Conservation (phyloP, 163 green algal species). For the Coccomyxa subellipsoidea region DNA sequence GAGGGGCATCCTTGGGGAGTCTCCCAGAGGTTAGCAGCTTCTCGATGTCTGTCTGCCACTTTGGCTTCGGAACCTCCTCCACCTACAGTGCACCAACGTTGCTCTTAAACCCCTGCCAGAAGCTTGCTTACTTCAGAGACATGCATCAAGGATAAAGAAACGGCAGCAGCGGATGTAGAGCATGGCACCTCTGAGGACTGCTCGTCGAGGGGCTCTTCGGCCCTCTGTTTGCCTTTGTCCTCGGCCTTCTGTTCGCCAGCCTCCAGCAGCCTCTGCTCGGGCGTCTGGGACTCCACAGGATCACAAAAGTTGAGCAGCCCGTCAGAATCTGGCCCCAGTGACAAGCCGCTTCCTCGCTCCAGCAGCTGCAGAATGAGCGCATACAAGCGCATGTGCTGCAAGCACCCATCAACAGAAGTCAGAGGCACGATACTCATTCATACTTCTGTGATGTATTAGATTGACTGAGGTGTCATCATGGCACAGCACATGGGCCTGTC, state of each 20-base stretch:
- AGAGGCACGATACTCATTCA: too few relatives aligned
- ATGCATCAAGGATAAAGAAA: too few relatives aligned
- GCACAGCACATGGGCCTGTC: too few relatives aligned
- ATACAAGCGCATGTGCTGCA: neutral
- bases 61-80: neutral
- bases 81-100: too few relatives aligned
- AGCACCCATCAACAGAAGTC: too few relatives aligned
- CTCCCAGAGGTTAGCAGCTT: constrained; percentile 11
- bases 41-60: neutral
- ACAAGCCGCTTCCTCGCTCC: constrained; percentile 22
- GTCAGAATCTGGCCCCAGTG: constrained; percentile 48
- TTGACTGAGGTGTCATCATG: too few relatives aligned
- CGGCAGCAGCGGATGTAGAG: too few relatives aligned
- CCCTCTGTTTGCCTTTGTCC: neutral
- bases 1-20: constrained; percentile 7
- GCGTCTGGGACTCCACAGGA: neutral
- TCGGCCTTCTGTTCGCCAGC: neutral
- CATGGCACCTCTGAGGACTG: neutral
- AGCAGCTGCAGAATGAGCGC: neutral
- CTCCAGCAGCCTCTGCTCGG: constrained; percentile 8
- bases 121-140: neutral
- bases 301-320: constrained; percentile 45
- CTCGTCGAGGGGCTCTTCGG: neutral
- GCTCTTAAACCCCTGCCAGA: neutral
- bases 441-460: too few relatives aligned